These are phyloP conservation scores for Epichloe scottii DNA, from an alignment of 2,329 filamentous ascomycete species.

Conservation along the genomic window DNA sequence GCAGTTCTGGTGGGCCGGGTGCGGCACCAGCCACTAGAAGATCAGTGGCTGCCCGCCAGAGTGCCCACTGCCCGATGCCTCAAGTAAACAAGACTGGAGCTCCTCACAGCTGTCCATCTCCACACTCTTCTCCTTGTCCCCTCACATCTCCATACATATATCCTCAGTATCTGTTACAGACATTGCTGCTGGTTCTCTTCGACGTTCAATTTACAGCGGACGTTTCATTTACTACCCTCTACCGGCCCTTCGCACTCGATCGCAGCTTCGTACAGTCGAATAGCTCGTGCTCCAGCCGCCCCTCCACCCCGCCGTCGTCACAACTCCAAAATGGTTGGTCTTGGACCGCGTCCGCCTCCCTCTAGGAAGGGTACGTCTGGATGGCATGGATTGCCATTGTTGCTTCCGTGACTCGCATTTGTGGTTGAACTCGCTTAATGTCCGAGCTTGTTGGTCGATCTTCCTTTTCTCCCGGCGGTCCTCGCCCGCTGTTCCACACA, in stretches of 20 bases:
- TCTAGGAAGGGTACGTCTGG: constrained; percentile 53
- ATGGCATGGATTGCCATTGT: background rate
- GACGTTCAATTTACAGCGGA: background rate
- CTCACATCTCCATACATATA: background rate
- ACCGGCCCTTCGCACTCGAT: background rate
- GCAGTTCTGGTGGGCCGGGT: no score
- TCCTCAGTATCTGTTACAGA: background rate
- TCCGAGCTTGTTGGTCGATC: background rate
- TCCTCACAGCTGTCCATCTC: no score
- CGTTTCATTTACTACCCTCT: background rate
- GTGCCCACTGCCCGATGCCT: no score
- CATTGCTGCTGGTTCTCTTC: background rate
- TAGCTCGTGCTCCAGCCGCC: constrained; percentile 14
- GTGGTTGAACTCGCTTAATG: background rate
- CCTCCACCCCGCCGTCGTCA: constrained; percentile 23
- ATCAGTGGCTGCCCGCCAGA: no score
- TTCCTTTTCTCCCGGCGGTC: background rate
- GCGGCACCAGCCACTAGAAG: no score
- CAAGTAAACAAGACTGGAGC: no score
- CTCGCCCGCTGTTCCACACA: background rate
- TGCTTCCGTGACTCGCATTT: background rate
- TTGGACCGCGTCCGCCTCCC: constrained; percentile 37
- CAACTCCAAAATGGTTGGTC: constrained; percentile 33
- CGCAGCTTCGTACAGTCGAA: constrained; percentile 2
- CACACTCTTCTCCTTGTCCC: background rate